Base-by-base conservation (phyloP, 1,284 basidiomycete species). In the Takashimella tepidaria region DNA sequence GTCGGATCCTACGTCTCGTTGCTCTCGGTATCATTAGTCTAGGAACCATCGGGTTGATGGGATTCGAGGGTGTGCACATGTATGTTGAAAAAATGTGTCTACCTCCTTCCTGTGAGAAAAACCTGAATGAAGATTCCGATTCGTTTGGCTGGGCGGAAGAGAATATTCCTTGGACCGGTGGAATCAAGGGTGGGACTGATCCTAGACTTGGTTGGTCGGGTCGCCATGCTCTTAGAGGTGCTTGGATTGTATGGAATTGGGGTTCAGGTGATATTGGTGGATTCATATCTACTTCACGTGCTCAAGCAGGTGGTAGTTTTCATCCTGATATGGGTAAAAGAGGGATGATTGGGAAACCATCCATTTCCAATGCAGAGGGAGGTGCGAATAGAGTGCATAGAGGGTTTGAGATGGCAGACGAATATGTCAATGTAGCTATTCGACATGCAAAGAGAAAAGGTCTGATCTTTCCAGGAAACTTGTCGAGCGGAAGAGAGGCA, bases 241-340 rank as follows among this genome's bases (percentile, higher is more conserved):
- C 88, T 11, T 91, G 87, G 87, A 84, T 87, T 73, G 82, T 83
- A 4, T 81, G 84, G 61, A 79, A 86, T 62, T 87, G 85, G 84
- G 85, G 84, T 5, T 79, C 80, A 8, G 84, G 83, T 6, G 75
- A 78, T 13, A 47, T 55, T 4, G 56, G 59, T 2, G 55, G 58
- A 4, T 55, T 63, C 11, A 65, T 69, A 26, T 69, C 71, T 8
- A 63, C 54, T 20, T 24, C 48, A n/a, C 37, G 22, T 2, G 13
- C 8, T 1, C 23, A n/a, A 41, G 23, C 40, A 26, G 11, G 22
- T 25, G 23, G 25, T 41, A 41, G 49, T 40, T 12, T 2, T 42
- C 61, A 70, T 56, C 62, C 64, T 41, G 65, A 69, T 37, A 51
- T 61, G 16, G 59, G 61, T 10, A 52, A 56, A 4, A 43, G 57